Conservation (phyloP, 768 basidiomycete species). For the Holtermannia corniformis region DNA sequence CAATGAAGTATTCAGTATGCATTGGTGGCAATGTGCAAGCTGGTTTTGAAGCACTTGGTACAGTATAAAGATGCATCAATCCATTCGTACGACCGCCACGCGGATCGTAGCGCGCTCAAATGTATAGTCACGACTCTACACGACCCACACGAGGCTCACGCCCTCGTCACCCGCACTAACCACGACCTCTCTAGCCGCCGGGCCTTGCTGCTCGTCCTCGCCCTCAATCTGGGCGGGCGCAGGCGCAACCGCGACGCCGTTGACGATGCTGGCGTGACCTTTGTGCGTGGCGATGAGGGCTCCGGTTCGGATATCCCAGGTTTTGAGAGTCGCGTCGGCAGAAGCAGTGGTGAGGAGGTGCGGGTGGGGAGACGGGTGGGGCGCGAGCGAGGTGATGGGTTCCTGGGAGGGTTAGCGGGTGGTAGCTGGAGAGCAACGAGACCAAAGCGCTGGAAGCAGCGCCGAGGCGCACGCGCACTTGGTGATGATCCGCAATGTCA, state of each 20-base stretch:
- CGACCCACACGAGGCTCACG: conserved; percentile 60
- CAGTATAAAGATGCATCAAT: too few species aligned
- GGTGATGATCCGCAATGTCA: too few species aligned
- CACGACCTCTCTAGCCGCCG: conserved; percentile 59
- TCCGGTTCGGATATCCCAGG: conserved; percentile 89
- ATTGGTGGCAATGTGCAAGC: too few species aligned
- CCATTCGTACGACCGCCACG: too few species aligned
- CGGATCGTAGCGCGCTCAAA: neutral
- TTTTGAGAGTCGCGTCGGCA: conserved; percentile 73
- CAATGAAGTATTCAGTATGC: too few species aligned
- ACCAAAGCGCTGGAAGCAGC: too few species aligned
- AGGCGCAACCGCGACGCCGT: conserved; percentile 62
- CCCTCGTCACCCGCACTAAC: conserved; percentile 90
- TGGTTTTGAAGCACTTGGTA: too few species aligned
- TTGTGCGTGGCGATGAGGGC: conserved; percentile 64
- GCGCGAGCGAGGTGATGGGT: conserved; percentile 68
- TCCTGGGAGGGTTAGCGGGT: conserved; percentile 50
- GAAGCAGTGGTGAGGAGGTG: conserved; percentile 77
- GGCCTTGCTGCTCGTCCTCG: conserved; percentile 33
- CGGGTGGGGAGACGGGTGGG: conserved; percentile 62
- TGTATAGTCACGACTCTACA: conserved; percentile 16
- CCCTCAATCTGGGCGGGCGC: conserved; percentile 12
- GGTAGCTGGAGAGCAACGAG: too few species aligned
- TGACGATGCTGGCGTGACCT: conserved; percentile 69
- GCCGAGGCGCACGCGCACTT: too few species aligned